Percentiles rank a stretch among this genome's conserved stretches.
Evolutionary conservation across 805 yeast genomes (phyloP).

Genomic region (Suhomyces pyralidae): DNA sequence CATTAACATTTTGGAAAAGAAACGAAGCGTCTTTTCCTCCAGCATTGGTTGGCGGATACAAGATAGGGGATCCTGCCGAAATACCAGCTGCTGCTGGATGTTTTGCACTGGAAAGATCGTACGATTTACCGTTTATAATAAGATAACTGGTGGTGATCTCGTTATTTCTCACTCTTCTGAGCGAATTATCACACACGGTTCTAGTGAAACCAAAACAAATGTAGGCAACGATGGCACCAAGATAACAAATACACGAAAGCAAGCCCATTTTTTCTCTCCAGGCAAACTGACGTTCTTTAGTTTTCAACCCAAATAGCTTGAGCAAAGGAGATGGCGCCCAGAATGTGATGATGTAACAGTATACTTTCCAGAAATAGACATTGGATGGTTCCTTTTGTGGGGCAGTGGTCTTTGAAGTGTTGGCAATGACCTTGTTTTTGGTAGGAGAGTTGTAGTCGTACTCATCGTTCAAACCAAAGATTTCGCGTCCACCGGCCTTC

Average conservation of each 20-base stretch:
- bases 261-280: conserved; percentile 97
- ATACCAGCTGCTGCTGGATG: conserved; percentile 88
- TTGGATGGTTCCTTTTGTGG: conserved; percentile 15
- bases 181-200: conserved; percentile 61
- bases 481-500: conserved; percentile 40
- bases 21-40: conserved; percentile 86
- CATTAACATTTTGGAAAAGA: conserved; percentile 87
- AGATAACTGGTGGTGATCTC: conserved; percentile 60
- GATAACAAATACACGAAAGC: conserved; percentile 64
- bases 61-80: conserved; percentile 60
- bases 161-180: conserved; percentile 52
- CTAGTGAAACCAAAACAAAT: conserved; percentile 88
- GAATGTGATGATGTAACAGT: conserved; percentile 78
- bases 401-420: conserved; percentile 12
- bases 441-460: conserved; percentile 23
- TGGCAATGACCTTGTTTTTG: conserved; percentile 25
- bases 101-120: conserved; percentile 61
- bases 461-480: conserved; percentile 64
- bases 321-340: conserved; percentile 87
- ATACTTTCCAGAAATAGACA: conserved; percentile 68
- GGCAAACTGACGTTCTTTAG: conserved; percentile 82
- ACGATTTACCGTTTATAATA: conserved; percentile 80
- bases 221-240: conserved; percentile 79
- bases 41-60: conserved; percentile 83
- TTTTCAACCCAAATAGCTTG: conserved; percentile 69